Evolutionary conservation across 768 basidiomycete species (phyloP).

Genomic region (Suillus subaureus): DNA sequence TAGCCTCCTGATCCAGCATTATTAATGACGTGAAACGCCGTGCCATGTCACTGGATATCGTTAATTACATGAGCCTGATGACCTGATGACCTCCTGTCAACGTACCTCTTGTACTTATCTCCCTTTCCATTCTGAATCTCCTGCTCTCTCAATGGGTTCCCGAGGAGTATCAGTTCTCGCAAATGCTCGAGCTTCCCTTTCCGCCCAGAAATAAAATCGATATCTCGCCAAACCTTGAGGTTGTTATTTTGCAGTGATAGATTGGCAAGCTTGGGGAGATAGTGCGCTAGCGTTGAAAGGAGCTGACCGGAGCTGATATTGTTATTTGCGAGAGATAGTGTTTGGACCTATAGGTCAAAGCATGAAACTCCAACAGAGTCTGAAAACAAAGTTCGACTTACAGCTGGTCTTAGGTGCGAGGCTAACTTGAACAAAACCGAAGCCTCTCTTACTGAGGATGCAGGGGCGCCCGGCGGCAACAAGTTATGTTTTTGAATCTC

Average conservation of each 20-base stretch:
- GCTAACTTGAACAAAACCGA: conserved; percentile 91
- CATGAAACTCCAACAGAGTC: neutral
- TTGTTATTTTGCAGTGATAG: conserved; percentile 81
- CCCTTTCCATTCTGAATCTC: conserved; percentile 58
- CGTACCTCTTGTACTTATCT: conserved; percentile 71
- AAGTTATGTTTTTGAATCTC: conserved; percentile 73
- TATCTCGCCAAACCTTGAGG: conserved; percentile 67
- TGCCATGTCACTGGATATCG: conserved; percentile 64
- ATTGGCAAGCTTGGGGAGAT: conserved; percentile 78
- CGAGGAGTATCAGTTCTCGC: conserved; percentile 72
- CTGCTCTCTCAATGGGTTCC: conserved; percentile 72
- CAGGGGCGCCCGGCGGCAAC: conserved; percentile 65
- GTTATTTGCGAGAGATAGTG: conserved; percentile 84
- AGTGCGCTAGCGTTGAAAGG: conserved; percentile 64
- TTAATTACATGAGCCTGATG: conserved; percentile 8
- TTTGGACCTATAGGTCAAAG: conserved; percentile 54
- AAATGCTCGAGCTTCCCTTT: conserved; percentile 62
- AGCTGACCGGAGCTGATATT: conserved; percentile 62
- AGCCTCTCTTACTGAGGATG: conserved; percentile 64
- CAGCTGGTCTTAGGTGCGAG: conserved; percentile 73
- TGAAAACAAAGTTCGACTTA: conserved; percentile 32
- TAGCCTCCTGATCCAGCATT: conserved; percentile 82
- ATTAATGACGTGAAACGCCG: conserved; percentile 80
- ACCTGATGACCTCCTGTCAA: conserved; percentile 7
- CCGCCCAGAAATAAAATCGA: conserved; percentile 62